Conservation (phyloP, 768 basidiomycete genomes). For the Epithele typhae region DNA sequence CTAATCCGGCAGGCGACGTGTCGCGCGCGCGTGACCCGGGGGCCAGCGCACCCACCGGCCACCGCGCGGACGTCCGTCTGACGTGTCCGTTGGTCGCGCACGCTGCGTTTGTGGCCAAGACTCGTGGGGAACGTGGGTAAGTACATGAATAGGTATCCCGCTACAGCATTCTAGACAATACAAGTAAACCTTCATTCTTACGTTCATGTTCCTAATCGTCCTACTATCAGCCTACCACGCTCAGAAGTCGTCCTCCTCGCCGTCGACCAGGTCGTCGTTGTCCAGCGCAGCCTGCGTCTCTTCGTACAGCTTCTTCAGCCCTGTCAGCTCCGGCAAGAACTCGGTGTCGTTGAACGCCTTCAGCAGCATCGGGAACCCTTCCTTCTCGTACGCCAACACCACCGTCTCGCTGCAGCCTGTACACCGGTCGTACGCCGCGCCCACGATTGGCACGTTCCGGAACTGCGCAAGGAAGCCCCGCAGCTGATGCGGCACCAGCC, state of each 20-base stretch:
- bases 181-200: no score
- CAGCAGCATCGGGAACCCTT: constrained; percentile 77
- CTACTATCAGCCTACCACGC: background rate
- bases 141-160: no score
- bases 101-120: no score
- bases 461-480: constrained; percentile 89
- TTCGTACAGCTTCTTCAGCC: constrained; percentile 49
- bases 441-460: constrained; percentile 77
- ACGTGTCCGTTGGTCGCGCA: no score
- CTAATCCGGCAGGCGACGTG: background rate
- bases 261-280: constrained; percentile 46
- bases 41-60: no score
- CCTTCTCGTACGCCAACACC: constrained; percentile 72
- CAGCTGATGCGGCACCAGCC: constrained; percentile 90
- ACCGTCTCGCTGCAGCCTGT: constrained; percentile 88
- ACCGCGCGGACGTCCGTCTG: no score
- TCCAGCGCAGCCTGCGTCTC: constrained; percentile 50
- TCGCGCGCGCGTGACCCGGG: no score
- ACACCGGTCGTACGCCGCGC: constrained; percentile 82
- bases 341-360: constrained; percentile 86
- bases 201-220: no score
- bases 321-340: constrained; percentile 49
- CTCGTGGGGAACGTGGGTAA: no score
- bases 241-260: constrained; percentile 28
- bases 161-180: no score